Percentiles rank a stretch among this genome's conserved stretches.
Evolutionary conservation across 2,329 filamentous ascomycete genomes (phyloP).

Genomic region (Pyrenochaeta sp.): DNA sequence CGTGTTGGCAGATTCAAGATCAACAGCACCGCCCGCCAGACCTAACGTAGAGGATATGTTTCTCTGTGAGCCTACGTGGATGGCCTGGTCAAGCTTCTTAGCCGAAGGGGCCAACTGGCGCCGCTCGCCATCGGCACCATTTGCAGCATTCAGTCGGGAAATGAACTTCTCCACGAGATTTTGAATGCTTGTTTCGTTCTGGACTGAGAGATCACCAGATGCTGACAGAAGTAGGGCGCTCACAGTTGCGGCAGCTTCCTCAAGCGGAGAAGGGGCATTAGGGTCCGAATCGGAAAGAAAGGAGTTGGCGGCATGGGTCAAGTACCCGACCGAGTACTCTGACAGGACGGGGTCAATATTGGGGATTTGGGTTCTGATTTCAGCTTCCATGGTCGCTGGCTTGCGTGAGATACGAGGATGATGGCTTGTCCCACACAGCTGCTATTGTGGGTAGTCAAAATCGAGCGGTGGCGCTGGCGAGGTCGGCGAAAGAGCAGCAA

Average conservation of each 20-base stretch:
- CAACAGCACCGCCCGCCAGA: conserved; percentile 82
- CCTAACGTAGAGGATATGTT: conserved; percentile 97
- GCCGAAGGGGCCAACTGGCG: conserved; percentile 77
- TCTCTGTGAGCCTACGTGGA: conserved; percentile 90
- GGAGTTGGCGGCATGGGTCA: conserved; percentile 88
- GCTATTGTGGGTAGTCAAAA: conserved; percentile 19
- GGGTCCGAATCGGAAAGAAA: conserved; percentile 78
- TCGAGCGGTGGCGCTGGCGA: conserved; percentile 29
- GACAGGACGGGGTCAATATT: conserved; percentile 88
- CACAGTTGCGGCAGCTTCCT: conserved; percentile 83
- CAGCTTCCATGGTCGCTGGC: conserved; percentile 75
- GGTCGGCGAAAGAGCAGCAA: conserved; percentile 22
- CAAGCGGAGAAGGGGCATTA: conserved; percentile 75
- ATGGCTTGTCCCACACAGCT: conserved; percentile 26
- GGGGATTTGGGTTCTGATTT: conserved; percentile 84
- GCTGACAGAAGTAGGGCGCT: conserved; percentile 92
- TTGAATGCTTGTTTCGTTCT: conserved; percentile 80
- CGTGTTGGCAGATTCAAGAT: conserved; percentile 90
- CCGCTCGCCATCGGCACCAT: conserved; percentile 72
- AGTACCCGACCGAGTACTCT: conserved; percentile 92
- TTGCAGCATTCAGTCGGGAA: conserved; percentile 76
- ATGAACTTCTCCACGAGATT: conserved; percentile 91
- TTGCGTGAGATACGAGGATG: conserved; percentile 22
- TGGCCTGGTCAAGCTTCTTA: conserved; percentile 88
- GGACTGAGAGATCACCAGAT: conserved; percentile 78